phyloP scores from a whole-genome alignment of 257 asterid species.

The Solanum chiquidenum region DNA sequence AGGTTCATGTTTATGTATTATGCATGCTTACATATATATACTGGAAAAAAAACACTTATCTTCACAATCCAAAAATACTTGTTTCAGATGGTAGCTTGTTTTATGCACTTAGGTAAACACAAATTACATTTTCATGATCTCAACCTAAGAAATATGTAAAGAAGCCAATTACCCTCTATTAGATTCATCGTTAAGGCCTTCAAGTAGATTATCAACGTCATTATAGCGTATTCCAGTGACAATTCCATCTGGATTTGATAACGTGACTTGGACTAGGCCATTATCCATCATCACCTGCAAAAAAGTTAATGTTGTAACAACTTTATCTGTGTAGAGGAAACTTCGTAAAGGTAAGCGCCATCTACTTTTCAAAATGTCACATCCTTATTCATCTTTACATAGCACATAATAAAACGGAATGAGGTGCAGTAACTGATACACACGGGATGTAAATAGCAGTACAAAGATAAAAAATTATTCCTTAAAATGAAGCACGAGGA shows the following conservation, averaged over 20 bases:
- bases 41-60: background rate
- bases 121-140: background rate
- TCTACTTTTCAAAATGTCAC: background rate
- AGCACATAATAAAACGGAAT: background rate
- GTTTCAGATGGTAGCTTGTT: background rate
- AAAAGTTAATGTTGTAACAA: background rate
- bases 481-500: background rate
- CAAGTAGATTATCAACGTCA: constrained; percentile 62
- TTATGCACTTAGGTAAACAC: background rate
- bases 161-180: constrained; percentile 46
- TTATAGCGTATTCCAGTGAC: constrained; percentile 50
- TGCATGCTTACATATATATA: background rate
- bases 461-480: background rate
- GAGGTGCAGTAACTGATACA: background rate
- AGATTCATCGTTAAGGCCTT: constrained; percentile 42
- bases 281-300: constrained; percentile 65
- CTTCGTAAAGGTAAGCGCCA: background rate
- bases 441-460: background rate
- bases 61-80: background rate
- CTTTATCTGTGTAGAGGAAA: background rate
- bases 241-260: constrained; percentile 67
- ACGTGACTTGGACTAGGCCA: constrained; percentile 54
- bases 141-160: background rate
- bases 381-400: background rate
- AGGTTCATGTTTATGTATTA: no score